phyloP scores from a whole-genome alignment of 805 yeast genomes.

The Wickerhamomyces chambardii region DNA sequence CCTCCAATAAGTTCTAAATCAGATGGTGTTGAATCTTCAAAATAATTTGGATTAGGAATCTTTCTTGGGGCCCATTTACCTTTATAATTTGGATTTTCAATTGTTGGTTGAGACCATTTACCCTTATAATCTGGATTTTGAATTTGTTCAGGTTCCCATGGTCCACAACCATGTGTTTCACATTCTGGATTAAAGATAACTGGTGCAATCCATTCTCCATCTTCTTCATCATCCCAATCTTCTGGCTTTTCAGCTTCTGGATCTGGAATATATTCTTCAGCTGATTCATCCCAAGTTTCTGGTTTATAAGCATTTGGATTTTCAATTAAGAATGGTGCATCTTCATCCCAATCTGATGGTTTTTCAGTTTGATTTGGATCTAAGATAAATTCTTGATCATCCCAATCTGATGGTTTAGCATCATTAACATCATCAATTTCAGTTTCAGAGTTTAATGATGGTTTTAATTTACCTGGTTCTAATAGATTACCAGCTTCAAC shows the following conservation, averaged over 20 bases:
- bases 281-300: slow-evolving; percentile 69
- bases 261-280: slow-evolving; percentile 50
- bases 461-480: slow-evolving; percentile 46
- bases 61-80: slow-evolving; percentile 71
- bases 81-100: slow-evolving; percentile 66
- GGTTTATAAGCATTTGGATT: slow-evolving; percentile 69
- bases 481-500: slow-evolving; percentile 63
- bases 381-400: slow-evolving; percentile 51
- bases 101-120: slow-evolving; percentile 62
- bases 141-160: slow-evolving; percentile 63
- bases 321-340: slow-evolving; percentile 49
- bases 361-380: slow-evolving; percentile 59
- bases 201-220: slow-evolving; percentile 80
- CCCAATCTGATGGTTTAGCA: slow-evolving; percentile 76
- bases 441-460: slow-evolving; percentile 58
- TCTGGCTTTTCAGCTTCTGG: slow-evolving; percentile 61
- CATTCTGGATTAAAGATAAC: slow-evolving; percentile 69
- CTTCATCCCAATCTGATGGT: slow-evolving; percentile 84
- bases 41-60: slow-evolving; percentile 64
- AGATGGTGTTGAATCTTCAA: slow-evolving; percentile 48
- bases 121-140: slow-evolving; percentile 70
- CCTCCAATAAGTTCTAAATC: slow-evolving; percentile 66
- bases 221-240: slow-evolving; percentile 86
- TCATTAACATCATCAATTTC: slow-evolving; percentile 50
- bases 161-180: slow-evolving; percentile 65